Evolutionary conservation across 306 rosid genomes (phyloP), one percentile per base, ranked within the genome.

Genomic region (Calophaca sinica): DNA sequence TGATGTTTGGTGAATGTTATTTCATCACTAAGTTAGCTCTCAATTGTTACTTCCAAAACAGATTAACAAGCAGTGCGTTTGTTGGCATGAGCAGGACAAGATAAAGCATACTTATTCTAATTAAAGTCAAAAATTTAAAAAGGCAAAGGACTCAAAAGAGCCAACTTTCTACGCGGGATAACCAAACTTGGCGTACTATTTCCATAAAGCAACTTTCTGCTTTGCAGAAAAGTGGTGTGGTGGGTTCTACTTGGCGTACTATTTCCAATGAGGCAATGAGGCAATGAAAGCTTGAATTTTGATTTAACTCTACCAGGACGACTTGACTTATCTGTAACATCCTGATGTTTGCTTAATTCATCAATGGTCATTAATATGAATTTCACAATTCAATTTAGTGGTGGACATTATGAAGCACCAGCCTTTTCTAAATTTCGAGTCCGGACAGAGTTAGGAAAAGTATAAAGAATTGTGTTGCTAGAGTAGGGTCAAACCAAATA

Each of bases 221-320:
- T 58, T 73, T 58, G 28, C 26, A 13, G 46, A 72, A 58, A 48
- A 20, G 26, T 20, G 26, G 26, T 20, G 26, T 20, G 6, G 33
- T 73, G 59, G 69, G 50, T 45, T 33, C 36, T 4, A 29, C 63
- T 33, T 59, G 77, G 59, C 77, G n/a, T n/a, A n/a, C n/a, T n/a
- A n/a, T n/a, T n/a, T n/a, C n/a, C n/a, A n/a, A n/a, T n/a, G n/a
- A n/a, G n/a, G n/a, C n/a, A n/a, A n/a, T n/a, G n/a, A n/a, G n/a
- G n/a, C 69, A 60, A 60, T 74, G 62, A 62, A 61, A 61, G 45
- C 29, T 29, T 46, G 5, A 35, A 14, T 29, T 38, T 33, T 36
- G 38, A 54, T 8, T 5, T n/a, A 68, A 9, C 29, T 31, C 33
- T 33, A 53, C 20, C 3, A 46, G 1, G 26, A 11, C 0, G 72